Evolutionary conservation across 768 basidiomycete species (phyloP), one percentile per base, ranked within the genome.

Genomic region (Tulasnella sp.): DNA sequence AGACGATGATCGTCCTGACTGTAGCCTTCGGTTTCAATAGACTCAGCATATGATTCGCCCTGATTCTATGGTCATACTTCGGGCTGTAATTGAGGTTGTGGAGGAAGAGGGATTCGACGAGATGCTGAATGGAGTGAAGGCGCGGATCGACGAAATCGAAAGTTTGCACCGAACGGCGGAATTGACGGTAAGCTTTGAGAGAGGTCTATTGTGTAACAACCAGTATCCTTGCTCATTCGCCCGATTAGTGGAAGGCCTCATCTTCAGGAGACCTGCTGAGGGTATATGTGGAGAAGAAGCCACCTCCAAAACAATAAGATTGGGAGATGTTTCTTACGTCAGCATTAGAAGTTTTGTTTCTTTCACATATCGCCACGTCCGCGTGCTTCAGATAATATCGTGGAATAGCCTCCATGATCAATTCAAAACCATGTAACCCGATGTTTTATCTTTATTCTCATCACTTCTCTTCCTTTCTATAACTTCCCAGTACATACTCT

Each of bases 131-230:
- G 75, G 74, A 53, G 89, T 90, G 4, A 75, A 86, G 51, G 80
- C 79, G 60, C 76, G 92, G 12, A 81, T 92, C 42, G 86, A 91
- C 69, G 84, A 87, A 70, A 92, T 93, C 65, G 91, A 93, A 71
- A 85, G 83, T 69, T 67, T 91, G 59, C 86, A 87, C 63, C 76
- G 87, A 44, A 89, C 87, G 22, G 73, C 84, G 59, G 86, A 89
- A 70, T 69, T 88, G 61, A 87, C 84, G 44, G 85, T 87, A 65
- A 34, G 78, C 42, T 4, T 17, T 30, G 12, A 27, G 4, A 38
- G 15, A n/a, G n/a, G 45, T n/a, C 45, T 48, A 48, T 25, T 2
- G 8, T 7, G 49, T 24, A 1, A 21, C 31, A 10, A 4, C 22
- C 51, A 53, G 15, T 53, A 12, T 51, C 2, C 27, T 19, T n/a